Conservation (phyloP, 164 flowering plant species). For the Umbellularia californica region DNA sequence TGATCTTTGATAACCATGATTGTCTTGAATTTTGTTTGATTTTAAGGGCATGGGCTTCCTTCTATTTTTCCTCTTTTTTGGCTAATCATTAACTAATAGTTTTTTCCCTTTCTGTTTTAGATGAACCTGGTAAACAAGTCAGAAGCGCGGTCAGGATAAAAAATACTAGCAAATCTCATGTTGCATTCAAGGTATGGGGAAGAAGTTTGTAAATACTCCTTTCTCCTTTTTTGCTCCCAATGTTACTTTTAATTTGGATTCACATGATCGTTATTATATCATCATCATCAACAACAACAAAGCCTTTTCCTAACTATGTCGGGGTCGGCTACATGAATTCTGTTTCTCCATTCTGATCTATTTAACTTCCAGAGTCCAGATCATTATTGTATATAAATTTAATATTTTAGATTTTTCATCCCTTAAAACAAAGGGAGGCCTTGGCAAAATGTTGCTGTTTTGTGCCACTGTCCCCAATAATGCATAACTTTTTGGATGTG, state of each 20-base stretch:
- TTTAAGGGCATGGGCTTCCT: background rate
- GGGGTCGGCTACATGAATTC: too few species aligned
- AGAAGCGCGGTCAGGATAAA: slow-evolving; percentile 79
- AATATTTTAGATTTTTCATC: background rate
- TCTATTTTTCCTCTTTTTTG: background rate
- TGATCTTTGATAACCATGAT: background rate
- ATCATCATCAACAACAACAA: too few species aligned
- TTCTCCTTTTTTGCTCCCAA: background rate
- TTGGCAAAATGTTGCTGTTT: too few species aligned
- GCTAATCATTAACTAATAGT: too few species aligned
- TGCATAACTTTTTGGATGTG: too few species aligned
- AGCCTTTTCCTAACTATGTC: too few species aligned
- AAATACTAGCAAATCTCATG: slow-evolving; percentile 78
- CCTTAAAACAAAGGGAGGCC: background rate
- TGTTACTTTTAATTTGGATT: background rate
- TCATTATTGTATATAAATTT: too few species aligned
- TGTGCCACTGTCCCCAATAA: too few species aligned
- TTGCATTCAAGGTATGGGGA: slow-evolving; percentile 74
- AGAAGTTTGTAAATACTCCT: background rate
- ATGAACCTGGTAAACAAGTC: slow-evolving; percentile 93
- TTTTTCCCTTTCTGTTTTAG: slow-evolving; percentile 27
- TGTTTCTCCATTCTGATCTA: too few species aligned
- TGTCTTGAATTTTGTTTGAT: background rate
- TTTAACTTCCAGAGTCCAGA: too few species aligned
- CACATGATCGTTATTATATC: background rate